Base-by-base conservation (phyloP, 2,329 filamentous ascomycete species). In the Epichloe coenophiala region DNA sequence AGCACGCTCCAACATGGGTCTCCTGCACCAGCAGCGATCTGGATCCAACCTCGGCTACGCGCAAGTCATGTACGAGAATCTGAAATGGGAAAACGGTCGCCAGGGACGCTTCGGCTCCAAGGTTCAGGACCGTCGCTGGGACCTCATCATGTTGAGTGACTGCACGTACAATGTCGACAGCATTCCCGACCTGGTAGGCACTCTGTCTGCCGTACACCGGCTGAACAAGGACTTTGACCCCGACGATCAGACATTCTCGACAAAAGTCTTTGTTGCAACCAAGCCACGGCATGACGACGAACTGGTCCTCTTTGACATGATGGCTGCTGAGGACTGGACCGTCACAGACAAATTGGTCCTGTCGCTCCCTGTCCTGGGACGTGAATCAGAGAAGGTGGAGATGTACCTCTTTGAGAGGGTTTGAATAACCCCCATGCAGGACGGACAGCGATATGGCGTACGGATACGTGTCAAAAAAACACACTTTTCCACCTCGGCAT, bases 131-230 rank as follows among this genome's bases (percentile, higher is more conserved):
- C 63, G 61, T 2, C 53, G 60, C 2, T 81, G 76, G 76, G 72
- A 80, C 52, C 62, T 80, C 5, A 58, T 79, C 45, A 66, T 78
- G 48, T 64, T 81, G 21, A 79, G 76, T 59, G 78, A 81, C 60
- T 80, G 78, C 68, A 80, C 77, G 0, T 81, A 81, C 66, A 81
- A 81, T 54, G 72, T 71, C 49, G 77, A 80, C 59, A 73, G 71
- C 54, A 63, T 81, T 27, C 71, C 74, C 1, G 69, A 74, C 2
- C 67, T 81, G 21, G 72, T 80, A 4, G 69, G 69, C 48, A 80
- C 77, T 1, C 62, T 80, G 37, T 71, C 71, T 2, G 69, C 72
- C 2, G 59, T 81, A 11, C 74, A 78, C 53, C 49, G 53, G 2
- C 57, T 60, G 8, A 74, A 70, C 21, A 36, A 53, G 39, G 53